Conservation (phyloP, 225 moss, liverwort and hornwort genomes). For the Pseudoscleropodium purum region DNA sequence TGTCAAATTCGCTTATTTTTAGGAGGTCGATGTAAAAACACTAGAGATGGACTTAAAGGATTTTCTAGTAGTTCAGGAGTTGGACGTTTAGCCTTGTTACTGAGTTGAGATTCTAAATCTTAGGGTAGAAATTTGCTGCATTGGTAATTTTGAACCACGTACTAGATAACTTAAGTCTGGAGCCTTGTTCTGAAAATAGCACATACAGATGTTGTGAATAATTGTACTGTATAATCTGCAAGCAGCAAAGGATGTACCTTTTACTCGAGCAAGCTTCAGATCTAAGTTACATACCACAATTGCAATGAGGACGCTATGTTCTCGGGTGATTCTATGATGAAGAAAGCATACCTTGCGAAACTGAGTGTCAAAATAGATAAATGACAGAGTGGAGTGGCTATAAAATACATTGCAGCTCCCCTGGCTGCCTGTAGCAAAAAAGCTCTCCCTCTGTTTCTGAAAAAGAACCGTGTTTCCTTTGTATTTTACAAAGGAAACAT, state of each 20-base stretch:
- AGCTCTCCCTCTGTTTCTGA: too few relatives aligned
- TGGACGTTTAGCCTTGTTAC: not conserved
- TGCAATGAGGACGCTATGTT: not conserved
- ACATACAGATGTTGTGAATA: not conserved
- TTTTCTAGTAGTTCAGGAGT: not conserved
- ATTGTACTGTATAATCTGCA: not conserved
- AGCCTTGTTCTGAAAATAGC: not conserved
- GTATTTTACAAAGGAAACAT: too few relatives aligned
- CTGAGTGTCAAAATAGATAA: not conserved
- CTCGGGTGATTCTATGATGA: not conserved
- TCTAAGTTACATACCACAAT: not conserved
- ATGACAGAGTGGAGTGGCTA: not conserved
- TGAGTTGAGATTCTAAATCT: not conserved
- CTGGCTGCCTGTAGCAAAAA: not conserved
- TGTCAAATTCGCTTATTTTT: not conserved
- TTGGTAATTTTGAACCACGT: not conserved
- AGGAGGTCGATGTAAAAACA: not conserved
- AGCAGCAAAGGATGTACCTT: not conserved
- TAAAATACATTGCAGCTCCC: not conserved
- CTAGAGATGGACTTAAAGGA: not conserved
- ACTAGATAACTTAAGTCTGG: not conserved
- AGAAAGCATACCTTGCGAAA: not conserved
- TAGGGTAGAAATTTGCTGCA: not conserved
- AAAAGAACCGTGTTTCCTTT: too few relatives aligned
- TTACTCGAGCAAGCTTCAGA: not conserved